Evolutionary conservation across 2,329 filamentous ascomycete genomes (phyloP).

Genomic region (Alternaria tenuissima): DNA sequence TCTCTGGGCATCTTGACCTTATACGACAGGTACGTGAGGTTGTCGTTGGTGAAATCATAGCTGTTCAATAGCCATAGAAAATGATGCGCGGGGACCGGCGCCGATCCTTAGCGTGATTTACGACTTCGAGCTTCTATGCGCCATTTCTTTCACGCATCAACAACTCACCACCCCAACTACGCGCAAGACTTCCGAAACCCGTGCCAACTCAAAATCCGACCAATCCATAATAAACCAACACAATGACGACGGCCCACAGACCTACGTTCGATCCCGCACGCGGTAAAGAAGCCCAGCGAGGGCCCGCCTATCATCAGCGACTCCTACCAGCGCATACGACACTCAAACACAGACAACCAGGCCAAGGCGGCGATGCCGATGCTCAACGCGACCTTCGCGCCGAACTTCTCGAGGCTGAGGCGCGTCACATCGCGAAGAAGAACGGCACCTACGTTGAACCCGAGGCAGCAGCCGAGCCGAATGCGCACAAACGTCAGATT

Average conservation of each 20-base stretch:
- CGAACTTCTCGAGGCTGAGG: constrained; percentile 88
- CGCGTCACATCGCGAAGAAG: constrained; percentile 85
- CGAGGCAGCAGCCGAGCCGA: constrained; percentile 52
- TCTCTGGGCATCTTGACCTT: constrained; percentile 80
- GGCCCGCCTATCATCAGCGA: constrained; percentile 94
- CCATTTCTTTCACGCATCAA: constrained; percentile 15
- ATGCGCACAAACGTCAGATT: constrained; percentile 70
- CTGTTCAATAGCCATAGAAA: constrained; percentile 25
- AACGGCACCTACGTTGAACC: constrained; percentile 67
- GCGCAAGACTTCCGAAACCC: constrained; percentile 45
- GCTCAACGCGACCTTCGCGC: constrained; percentile 81
- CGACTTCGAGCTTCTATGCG: constrained; percentile 15
- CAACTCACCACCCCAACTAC: constrained; percentile 16
- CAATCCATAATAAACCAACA: constrained; percentile 15
- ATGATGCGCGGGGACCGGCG: constrained; percentile 30
- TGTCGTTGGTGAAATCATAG: constrained; percentile 17
- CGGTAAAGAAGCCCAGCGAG: constrained; percentile 93
- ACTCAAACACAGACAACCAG: constrained; percentile 82
- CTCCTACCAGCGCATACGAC: constrained; percentile 92
- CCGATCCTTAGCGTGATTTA: constrained; percentile 24
- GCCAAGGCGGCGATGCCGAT: constrained; percentile 86
- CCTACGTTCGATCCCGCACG: constrained; percentile 96
- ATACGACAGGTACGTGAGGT: constrained; percentile 6
- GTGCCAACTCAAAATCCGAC: background rate
- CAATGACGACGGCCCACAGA: constrained; percentile 70